Base-by-base conservation (phyloP, 768 basidiomycete genomes). In the Porphyrellus cyaneotinctus region DNA sequence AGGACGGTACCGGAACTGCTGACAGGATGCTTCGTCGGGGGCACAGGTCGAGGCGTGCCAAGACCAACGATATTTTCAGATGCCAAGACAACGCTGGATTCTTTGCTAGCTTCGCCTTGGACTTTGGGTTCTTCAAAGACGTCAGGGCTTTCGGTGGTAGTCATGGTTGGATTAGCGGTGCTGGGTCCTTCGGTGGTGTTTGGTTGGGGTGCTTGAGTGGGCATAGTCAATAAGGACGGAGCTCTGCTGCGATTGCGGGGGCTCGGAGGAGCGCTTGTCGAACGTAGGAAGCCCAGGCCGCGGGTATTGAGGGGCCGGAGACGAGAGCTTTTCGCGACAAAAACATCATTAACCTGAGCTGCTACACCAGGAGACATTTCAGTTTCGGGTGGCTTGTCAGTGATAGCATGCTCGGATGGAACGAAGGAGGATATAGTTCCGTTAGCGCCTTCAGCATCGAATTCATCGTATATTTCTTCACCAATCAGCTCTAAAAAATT, bases 381-480 rank as follows among this genome's bases (percentile, higher is more conserved):
- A 51, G 47, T 62, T 55, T 33, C 52, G 30, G 51, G 64, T 59
- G 35, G 70, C 68, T 15, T 73, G 60, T 57, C 74, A 67, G 56
- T 70, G 70, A 38, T 51, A 53, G 64, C 55, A 58, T 55, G 43
- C 44, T 66, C 66, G 30, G 68, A 66, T 26, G 70, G 69, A 54
- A 71, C 72, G 63, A 69, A 79, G 49, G 63, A 72, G 20, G 71
- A 75, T 56, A 75, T 62, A 65, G 81, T 63, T 76, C 78, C 80
- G 56, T 76, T 80, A n/a, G 80, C 80, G 37, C 87, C 89, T 67
- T 89, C 81, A 12, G 80, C 78, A 63, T 93, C 91, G 64, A 90
- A 93, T 71, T 94, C 92, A 63, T 94, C 91, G 54, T 89, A 91
- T 47, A 95, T 93, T 62, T 94, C 92, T 71, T 94, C 91, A 14